These are phyloP conservation scores for Teratosphaeria destructans DNA, from an alignment of 2,329 filamentous ascomycete genomes.

Conservation along the genomic window DNA sequence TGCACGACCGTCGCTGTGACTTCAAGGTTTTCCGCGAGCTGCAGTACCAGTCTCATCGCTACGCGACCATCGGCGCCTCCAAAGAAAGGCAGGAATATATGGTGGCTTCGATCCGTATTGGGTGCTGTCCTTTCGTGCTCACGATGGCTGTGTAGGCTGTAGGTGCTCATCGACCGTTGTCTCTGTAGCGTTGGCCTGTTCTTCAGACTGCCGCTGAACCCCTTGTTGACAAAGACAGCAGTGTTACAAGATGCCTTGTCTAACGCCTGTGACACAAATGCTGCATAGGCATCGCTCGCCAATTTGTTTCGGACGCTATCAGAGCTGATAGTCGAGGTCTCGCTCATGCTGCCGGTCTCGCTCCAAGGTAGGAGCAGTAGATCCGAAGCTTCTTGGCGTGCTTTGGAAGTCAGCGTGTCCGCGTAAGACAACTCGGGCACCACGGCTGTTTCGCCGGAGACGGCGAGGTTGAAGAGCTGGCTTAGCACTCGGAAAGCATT, in stretches of 20 bases:
- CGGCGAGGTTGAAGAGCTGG: slow-evolving; percentile 69
- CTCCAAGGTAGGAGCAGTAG: slow-evolving; percentile 83
- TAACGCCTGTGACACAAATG: slow-evolving; percentile 63
- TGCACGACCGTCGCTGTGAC: slow-evolving; percentile 69
- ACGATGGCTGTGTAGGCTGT: slow-evolving; percentile 51
- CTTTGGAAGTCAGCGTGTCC: slow-evolving; percentile 62
- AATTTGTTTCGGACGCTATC: slow-evolving; percentile 51
- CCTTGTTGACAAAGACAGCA: slow-evolving; percentile 70
- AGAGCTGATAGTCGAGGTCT: slow-evolving; percentile 45
- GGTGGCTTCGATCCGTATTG: slow-evolving; percentile 60
- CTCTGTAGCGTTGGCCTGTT: slow-evolving; percentile 34
- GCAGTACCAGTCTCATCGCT: slow-evolving; percentile 70
- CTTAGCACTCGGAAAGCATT: slow-evolving; percentile 87
- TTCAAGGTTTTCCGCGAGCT: slow-evolving; percentile 67
- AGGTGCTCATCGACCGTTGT: slow-evolving; percentile 32
- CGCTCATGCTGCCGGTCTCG: slow-evolving; percentile 64
- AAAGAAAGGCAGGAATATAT: slow-evolving; percentile 79
- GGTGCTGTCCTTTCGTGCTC: slow-evolving; percentile 46
- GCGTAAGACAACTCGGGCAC: slow-evolving; percentile 70
- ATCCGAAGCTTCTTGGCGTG: slow-evolving; percentile 43
- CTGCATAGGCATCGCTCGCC: slow-evolving; percentile 52
- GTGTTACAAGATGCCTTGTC: slow-evolving; percentile 54
- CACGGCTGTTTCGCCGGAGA: slow-evolving; percentile 71
- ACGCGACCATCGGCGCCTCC: slow-evolving; percentile 73
- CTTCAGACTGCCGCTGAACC: slow-evolving; percentile 43